Base-by-base conservation (phyloP, 768 basidiomycete species). In the Jaapia argillacea region DNA sequence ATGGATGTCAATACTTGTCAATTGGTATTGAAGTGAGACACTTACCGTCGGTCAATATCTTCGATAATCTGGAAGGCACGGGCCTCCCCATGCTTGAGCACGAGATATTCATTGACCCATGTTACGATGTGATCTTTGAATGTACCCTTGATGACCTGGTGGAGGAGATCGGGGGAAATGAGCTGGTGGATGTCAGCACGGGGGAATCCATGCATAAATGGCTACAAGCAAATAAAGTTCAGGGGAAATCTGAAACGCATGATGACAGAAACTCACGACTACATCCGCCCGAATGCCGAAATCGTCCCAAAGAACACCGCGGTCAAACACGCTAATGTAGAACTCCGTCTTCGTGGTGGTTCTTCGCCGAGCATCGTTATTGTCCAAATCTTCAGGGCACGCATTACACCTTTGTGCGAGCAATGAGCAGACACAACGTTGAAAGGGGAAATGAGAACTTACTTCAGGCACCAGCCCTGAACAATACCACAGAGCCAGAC, bases 71-170 rank as follows among this genome's bases (percentile, higher is more conserved):
- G 23, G 2, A 47, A 35, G 6, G 56, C 60, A 1, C 27, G 12
- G 1, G n/a, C 12, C 40, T 50, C 37, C 1, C 46, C 46, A 28
- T 62, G 50, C 10, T 26, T 43, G 4, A 41, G 7, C 14, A 44
- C 35, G 1, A 67, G 41, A 42, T 62, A 66, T 22, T 52, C 33
- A 1, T 36, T 47, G 0, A 66, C 53, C 65, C 64, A 66, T 2
- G 44, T 44, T 1, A 67, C 60, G 4, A 67, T 47, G 40, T 67
- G 65, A 35, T 66, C 65, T 45, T 66, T 67, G 53, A 66, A 66
- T 2, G 55, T 53, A 1, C 61, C 62, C 47, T 63, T 64, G 50
- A 64, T 60, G 13, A 64, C 10, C 40, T 65, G 65, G 44, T 66
- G 64, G 1, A 65, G 51, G 2, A 64, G 46, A 42, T 66, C 62